Evolutionary conservation across 2,329 filamentous ascomycete species (phyloP), one percentile per base, ranked within the genome.

Genomic region (Pyrenochaeta sp.): DNA sequence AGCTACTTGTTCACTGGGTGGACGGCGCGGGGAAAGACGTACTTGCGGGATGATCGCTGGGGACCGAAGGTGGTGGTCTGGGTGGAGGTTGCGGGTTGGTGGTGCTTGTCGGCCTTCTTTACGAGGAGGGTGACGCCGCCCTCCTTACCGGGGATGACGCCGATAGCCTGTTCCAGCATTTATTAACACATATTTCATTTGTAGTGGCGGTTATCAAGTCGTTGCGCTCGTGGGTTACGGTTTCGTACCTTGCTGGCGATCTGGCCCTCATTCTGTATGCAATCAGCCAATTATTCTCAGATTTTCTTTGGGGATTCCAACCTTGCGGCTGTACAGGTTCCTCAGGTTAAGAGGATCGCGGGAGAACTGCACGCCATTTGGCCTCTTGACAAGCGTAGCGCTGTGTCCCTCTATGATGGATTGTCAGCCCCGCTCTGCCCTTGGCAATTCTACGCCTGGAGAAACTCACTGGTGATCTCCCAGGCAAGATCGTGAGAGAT

Each of bases 271-370:
- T 96, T 84, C 90, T 95, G 72, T 39, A 37, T 27, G 44, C 29
- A 34, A 42, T 69, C 61, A 71, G 67, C 40, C 15, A 48, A 53
- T 48, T 49, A 35, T 23, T 13, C 24, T 17, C 23, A 45, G 35
- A 44, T 43, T 5, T 18, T 22, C 18, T 5, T 32, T 26, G 9
- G 8, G 11, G 15, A 28, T 29, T 30, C 73, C 58, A 77, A 94
- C 90, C 87, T 96, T 97, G 81, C 90, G 88, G 67, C 83, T 86
- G 82, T 96, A 88, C 78, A 87, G 81, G 87, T 96, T 97, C 75
- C 79, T 82, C 77, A 97, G 78, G 85, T 97, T 99, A 64, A 96
- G 79, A 68, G 92, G 90, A 74, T 97, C 93, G 67, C 89, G 88
- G 65, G 93, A 97, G 84, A 99, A 91, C 78, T 89, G 88, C 66